Conservation (phyloP, 2,329 filamentous ascomycete species). For the Apiospora hydei region DNA sequence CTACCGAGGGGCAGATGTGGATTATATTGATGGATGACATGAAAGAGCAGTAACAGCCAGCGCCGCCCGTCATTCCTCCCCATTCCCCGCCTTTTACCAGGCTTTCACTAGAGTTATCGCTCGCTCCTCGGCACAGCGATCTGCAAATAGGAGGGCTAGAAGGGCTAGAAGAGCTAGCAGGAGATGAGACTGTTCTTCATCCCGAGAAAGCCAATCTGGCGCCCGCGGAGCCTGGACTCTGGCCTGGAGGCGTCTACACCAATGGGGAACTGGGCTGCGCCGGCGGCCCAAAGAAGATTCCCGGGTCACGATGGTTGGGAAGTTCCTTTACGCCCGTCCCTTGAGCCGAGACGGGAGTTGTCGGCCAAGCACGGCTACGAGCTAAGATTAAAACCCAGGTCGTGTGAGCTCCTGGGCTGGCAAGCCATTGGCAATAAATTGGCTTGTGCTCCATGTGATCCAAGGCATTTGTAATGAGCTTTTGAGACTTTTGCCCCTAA, state of each 20-base stretch:
- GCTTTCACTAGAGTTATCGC: slow-evolving; percentile 20
- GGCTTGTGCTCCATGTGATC: slow-evolving; percentile 15
- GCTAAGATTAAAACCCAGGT: slow-evolving; percentile 8
- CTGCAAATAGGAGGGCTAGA: slow-evolving; percentile 9
- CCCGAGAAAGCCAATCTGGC: slow-evolving; percentile 16
- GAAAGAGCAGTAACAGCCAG: neutral
- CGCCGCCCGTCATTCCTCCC: neutral
- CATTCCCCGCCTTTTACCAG: slow-evolving; percentile 22
- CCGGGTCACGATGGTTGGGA: slow-evolving; percentile 38
- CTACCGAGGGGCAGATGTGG: slow-evolving; percentile 24
- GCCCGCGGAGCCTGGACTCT: neutral
- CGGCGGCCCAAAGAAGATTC: slow-evolving; percentile 41
- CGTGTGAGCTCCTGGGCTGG: slow-evolving; percentile 9
- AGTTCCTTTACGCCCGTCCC: slow-evolving; percentile 20
- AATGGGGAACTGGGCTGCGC: neutral
- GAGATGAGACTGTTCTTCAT: slow-evolving; percentile 4
- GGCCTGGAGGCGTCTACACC: slow-evolving; percentile 11
- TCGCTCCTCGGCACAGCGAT: slow-evolving; percentile 7
- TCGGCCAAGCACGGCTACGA: slow-evolving; percentile 37
- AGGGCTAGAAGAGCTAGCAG: neutral
- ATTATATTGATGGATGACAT: slow-evolving; percentile 21
- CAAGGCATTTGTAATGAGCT: neutral
- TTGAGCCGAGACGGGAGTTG: slow-evolving; percentile 41
- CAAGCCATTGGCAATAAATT: slow-evolving; percentile 19
- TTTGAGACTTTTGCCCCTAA: neutral